Evolutionary conservation across 805 yeast genomes (phyloP), one percentile per base, ranked within the genome.

Genomic region (Saccharomycopsis selenospora): DNA sequence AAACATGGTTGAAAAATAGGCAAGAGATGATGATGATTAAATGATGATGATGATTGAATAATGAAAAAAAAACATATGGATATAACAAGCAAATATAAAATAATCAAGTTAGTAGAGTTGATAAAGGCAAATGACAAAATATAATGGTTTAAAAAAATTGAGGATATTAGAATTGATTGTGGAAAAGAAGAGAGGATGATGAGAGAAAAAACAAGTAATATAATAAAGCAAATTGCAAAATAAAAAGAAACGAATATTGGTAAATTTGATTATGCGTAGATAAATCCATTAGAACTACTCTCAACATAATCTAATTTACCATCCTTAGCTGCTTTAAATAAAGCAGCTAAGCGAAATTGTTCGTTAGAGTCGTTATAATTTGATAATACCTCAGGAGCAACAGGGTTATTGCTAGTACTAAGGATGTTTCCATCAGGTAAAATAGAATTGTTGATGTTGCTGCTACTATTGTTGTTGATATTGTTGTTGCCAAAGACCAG

Each of bases 271-370:
- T 40, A 51, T 13, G 55, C 55, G 29, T 48, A 51, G 18, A 51
- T 49, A 28, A 51, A 64, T 14, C 67, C 70, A 51, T 68, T 63
- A 7, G 76, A 57, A 45, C 66, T 70, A 13, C 79, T 67, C 26
- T 77, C 82, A 49, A 78, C 61, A 23, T 77, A 64, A 56, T 77
- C 82, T 33, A 76, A 56, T 49, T 76, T 70, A 13, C 78, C 79
- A 53, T 76, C 80, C 50, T 79, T 69, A 8, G 80, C 77, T 47
- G 80, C 80, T 28, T 76, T 58, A 49, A 75, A 71, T 36, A 76
- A 61, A 56, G 75, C 77, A 56, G 78, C 77, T 57, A 77, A 63
- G 50, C 76, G 68, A 3, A 61, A 50, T 45, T 64, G 66, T 41
- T 64, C 66, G 43, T 40, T 28, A 36, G 57, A n/a, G 63, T 65